Evolutionary conservation across 257 asterid genomes (phyloP), one percentile per base, ranked within the genome.

Genomic region (Solanum virginianum): DNA sequence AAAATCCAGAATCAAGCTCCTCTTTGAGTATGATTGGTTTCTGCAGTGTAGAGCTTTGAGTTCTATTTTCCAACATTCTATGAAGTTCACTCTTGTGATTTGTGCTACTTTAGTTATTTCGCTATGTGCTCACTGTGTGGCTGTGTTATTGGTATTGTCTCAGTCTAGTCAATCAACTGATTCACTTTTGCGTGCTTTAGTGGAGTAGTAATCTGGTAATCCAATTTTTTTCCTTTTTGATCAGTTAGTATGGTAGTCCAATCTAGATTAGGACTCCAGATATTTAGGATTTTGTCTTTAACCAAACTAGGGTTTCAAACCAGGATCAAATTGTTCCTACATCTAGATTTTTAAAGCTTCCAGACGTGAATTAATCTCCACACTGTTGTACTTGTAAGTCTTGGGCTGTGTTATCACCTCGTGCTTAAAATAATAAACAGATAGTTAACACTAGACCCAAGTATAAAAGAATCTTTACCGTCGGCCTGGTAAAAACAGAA

Each of bases 401-500:
- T 36, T 36, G 41, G 10, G 45, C 63, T 51, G 17, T 29, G 11
- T 17, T 53, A 79, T 53, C 16, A 45, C 82, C 82, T 79, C 82
- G 26, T 51, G 82, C 45, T 75, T 77, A 77, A 77, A 15, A 51
- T 14, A 77, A 22, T 51, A 24, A 26, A 51, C 82, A 77, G 8
- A 7, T n/a, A 51, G 5, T 15, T 26, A 51, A 26, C 24, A 77
- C 24, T 49, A 75, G 20, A 26, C 43, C 17, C 49, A 79, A 53
- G 14, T 79, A 54, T 26, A 53, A 10, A 16, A 5, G 83, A 79
- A 79, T 79, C 49, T 65, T 79, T 79, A 79, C 99, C 89, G 90
- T 91, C 45, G 99, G 93, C 79, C 97, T 89, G 55, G 98, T 92
- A 91, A 97, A 95, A 84, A 97, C 96, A 80, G 99, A 97, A 91